Conservation (phyloP, 2,329 filamentous ascomycete genomes). For the Trichoderma semiorbis region DNA sequence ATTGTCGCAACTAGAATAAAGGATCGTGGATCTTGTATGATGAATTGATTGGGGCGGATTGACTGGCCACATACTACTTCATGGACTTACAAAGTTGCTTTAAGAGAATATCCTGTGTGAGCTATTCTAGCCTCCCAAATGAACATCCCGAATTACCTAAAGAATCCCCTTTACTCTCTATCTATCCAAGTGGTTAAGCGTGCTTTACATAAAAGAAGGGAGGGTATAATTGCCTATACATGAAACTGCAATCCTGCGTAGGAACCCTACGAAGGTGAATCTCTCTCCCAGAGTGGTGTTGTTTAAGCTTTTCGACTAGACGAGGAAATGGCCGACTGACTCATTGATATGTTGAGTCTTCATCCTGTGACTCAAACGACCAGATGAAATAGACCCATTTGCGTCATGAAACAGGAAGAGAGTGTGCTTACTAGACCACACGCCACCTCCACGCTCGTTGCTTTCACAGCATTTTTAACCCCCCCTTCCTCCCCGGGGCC, state of each 20-base stretch:
- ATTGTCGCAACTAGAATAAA: neutral
- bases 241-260: neutral
- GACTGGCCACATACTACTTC: neutral
- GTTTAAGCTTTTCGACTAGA: neutral
- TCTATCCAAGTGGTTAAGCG: fast-evolving
- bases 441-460: too few species aligned
- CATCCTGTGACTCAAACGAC: neutral
- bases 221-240: neutral
- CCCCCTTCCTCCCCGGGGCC: too few species aligned
- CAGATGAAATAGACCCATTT: fast-evolving
- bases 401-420: too few species aligned
- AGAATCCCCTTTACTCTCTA: neutral
- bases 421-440: too few species aligned
- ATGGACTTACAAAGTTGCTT: neutral
- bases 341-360: neutral
- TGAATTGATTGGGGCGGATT: neutral
- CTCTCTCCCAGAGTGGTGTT: neutral
- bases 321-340: neutral
- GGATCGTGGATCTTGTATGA: neutral
- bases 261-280: neutral
- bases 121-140: neutral
- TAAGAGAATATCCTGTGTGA: neutral
- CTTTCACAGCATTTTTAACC: too few species aligned
- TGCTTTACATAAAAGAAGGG: neutral
- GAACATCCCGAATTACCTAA: neutral